phyloP scores from a whole-genome alignment of 2,329 filamentous ascomycete genomes.

The Penicillium sp. region DNA sequence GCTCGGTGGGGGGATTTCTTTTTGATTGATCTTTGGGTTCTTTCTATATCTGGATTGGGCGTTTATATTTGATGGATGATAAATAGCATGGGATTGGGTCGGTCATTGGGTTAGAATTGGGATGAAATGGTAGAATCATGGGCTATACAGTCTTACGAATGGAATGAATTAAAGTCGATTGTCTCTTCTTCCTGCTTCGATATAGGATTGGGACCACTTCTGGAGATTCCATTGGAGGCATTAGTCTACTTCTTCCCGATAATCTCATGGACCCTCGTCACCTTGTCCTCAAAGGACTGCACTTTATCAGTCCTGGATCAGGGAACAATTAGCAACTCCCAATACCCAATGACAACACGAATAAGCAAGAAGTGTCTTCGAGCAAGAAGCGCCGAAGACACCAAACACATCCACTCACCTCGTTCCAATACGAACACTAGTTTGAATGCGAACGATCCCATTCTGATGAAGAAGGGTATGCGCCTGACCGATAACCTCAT shows the following conservation, averaged over 20 bases:
- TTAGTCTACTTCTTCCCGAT: conserved; percentile 36
- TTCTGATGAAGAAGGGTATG: conserved; percentile 72
- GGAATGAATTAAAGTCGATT: conserved; percentile 1
- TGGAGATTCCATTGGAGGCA: not conserved
- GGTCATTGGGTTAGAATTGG: not conserved
- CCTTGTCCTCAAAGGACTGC: conserved; percentile 77
- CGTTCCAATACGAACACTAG: conserved; percentile 79
- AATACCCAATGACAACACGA: not conserved
- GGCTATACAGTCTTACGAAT: conserved; percentile 2
- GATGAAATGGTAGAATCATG: not conserved
- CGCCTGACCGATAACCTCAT: conserved; percentile 79
- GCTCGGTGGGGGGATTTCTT: conserved; percentile 40
- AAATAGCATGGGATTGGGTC: not conserved
- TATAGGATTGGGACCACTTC: not conserved
- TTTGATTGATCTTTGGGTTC: too few relatives aligned
- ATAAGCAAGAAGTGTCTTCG: too few relatives aligned
- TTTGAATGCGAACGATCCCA: conserved; percentile 80
- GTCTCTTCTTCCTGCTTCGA: not conserved
- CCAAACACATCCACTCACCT: conserved; percentile 56
- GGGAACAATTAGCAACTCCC: conserved; percentile 7
- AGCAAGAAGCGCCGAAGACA: too few relatives aligned
- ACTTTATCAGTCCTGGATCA: conserved; percentile 70
- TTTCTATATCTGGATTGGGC: not conserved
- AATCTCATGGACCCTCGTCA: conserved; percentile 57
- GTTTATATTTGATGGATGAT: not conserved